A percentile compares a stretch with the other conserved stretches of the same genome.
Conservation (phyloP, 805 yeast species). For the Ogataea ganodermae region DNA sequence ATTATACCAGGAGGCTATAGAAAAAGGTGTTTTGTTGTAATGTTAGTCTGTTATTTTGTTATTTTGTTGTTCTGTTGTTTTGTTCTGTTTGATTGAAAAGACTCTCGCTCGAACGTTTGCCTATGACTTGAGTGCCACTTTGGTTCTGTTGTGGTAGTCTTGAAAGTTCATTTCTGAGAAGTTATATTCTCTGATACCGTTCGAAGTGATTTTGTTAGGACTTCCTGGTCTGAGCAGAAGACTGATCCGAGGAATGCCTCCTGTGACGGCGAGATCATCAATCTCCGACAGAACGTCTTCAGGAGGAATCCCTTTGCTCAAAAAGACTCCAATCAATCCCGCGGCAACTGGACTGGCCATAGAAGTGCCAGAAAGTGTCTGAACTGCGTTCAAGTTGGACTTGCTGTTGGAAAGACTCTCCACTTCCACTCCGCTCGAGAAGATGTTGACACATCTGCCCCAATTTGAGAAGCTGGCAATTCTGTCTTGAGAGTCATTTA, state of each 20-base stretch:
- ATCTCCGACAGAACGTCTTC: slow-evolving; percentile 44
- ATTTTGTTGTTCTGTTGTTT: background rate
- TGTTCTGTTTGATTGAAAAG: background rate
- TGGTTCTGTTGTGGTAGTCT: background rate
- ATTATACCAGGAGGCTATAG: background rate
- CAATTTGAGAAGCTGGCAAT: slow-evolving; percentile 85
- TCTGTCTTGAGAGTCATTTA: slow-evolving; percentile 69
- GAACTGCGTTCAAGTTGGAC: slow-evolving; percentile 19
- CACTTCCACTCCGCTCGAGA: slow-evolving; percentile 78
- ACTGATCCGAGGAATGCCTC: slow-evolving; percentile 48
- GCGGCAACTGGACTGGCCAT: slow-evolving; percentile 80
- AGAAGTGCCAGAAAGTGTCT: slow-evolving; percentile 70
- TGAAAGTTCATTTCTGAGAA: background rate
- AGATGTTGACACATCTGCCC: slow-evolving; percentile 88
- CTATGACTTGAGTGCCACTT: background rate
- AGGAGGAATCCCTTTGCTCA: slow-evolving; percentile 52
- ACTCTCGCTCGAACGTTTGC: background rate
- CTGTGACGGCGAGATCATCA: slow-evolving; percentile 47
- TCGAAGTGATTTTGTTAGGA: slow-evolving; percentile 57
- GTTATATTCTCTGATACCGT: slow-evolving; percentile 27
- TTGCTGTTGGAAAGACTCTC: slow-evolving; percentile 50
- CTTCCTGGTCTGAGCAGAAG: slow-evolving; percentile 51
- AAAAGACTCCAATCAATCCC: slow-evolving; percentile 58
- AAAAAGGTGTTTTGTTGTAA: background rate
- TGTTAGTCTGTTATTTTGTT: background rate